These are phyloP conservation scores for Solanum hybrid DNA, from an alignment of 305 asterid species.

Conservation along the genomic window DNA sequence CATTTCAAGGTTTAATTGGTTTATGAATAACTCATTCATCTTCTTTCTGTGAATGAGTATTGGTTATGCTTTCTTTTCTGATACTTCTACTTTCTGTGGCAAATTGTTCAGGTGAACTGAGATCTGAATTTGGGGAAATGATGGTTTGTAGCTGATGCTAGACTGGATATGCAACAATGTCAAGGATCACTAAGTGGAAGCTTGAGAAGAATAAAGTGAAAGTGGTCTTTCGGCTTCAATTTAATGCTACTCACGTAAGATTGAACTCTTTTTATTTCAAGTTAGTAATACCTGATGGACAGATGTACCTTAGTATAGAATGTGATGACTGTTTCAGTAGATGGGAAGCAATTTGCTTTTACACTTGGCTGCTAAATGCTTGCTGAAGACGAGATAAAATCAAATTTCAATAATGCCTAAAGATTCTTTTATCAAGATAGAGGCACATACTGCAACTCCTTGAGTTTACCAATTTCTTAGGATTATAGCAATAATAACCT, in stretches of 20 bases:
- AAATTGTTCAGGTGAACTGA: conserved; percentile 10
- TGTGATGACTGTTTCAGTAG: not conserved
- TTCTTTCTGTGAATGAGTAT: not conserved
- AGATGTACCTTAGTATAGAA: not conserved
- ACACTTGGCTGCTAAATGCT: not conserved
- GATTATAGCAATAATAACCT: not conserved
- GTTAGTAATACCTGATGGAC: not conserved
- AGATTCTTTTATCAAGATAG: not conserved
- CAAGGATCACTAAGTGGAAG: conserved; percentile 91
- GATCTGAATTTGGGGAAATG: not conserved
- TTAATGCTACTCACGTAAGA: conserved; percentile 93
- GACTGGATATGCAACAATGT: conserved; percentile 52
- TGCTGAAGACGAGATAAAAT: not conserved
- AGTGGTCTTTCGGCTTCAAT: conserved; percentile 98
- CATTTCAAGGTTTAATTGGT: not conserved
- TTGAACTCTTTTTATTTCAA: conserved; percentile 3
- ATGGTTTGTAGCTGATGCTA: conserved; percentile 28
- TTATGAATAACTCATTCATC: not conserved
- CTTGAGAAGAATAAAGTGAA: conserved; percentile 94
- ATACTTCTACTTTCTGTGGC: not conserved
- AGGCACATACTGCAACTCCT: not conserved
- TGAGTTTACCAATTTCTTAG: not conserved
- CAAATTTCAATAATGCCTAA: not conserved
- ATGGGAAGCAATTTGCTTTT: not conserved
- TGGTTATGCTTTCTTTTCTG: not conserved